Base-by-base conservation (phyloP, 805 yeast species). In the Tetrapisispora taiwanensis region DNA sequence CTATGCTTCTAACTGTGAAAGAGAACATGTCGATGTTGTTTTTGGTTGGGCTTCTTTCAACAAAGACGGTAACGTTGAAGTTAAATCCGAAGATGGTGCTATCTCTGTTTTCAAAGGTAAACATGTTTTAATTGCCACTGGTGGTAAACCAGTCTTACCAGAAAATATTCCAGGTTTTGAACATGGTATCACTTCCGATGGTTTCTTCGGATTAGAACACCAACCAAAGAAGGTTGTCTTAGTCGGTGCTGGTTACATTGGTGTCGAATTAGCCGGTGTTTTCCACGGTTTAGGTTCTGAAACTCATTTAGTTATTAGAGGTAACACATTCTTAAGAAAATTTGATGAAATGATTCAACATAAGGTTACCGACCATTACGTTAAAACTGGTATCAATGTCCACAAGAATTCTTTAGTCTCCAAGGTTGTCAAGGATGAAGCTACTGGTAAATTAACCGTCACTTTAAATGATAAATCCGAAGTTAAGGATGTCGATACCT, bases 181-280 rank as follows among this genome's bases (percentile, higher is more conserved):
- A 58, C 71, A 73, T 47, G 97, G 96, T 47, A 81, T 78, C 48
- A 79, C 83, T 43, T 86, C 96, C 18, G 95, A 92, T 63, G 95
- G 95, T 0, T 92, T 92, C 63, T 92, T 92, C 60, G 76, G 75
- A 50, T 71, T 92, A 52, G 81, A 75, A 48, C 59, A 68, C 40
- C 97, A 89, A 67, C 98, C 99, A 42, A 81, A 87, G 66, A 74
- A 80, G 40, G 97, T 90, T 26, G 97, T 94, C 1, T 74, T 92
- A 48, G 95, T 92, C 12, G 99, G 99, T 55, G 96, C 96, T 32
- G 99, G 99, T 36, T 92, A 92, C 69, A 92, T 92, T 62, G 97
- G 95, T 46, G 83, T 88, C 39, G 99, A 92, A 70, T 75, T 92
- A 42, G 84, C 97, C 7, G 98, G 98, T 50, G 88, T 92, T 37